Evolutionary conservation across 2,329 filamentous ascomycete species (phyloP).

Genomic region (Colletotrichum echinochloae): DNA sequence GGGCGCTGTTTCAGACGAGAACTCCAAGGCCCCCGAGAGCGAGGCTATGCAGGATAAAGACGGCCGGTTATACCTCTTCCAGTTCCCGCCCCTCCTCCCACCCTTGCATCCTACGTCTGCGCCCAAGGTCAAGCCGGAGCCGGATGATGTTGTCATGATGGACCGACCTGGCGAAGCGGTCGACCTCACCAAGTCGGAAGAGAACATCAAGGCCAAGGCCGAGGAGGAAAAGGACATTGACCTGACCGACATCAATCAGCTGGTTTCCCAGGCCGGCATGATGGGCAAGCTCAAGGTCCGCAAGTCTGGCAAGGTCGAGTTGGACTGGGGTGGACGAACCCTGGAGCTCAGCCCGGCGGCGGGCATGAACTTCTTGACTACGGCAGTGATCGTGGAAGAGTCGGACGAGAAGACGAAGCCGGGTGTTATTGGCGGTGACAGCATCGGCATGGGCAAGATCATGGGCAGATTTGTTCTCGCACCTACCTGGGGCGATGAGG

Average conservation of each 20-base stretch:
- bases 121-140: constrained; percentile 57
- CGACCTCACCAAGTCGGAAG: constrained; percentile 54
- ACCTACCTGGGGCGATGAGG: constrained; percentile 68
- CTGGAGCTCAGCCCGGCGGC: constrained; percentile 65
- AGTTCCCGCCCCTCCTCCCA: constrained; percentile 72
- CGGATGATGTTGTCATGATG: constrained; percentile 53
- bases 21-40: constrained; percentile 42
- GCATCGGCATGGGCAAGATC: constrained; percentile 72
- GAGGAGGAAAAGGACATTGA: constrained; percentile 47
- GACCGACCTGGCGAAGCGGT: constrained; percentile 51
- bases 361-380: constrained; percentile 67
- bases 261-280: constrained; percentile 65
- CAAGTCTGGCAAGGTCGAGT: constrained; percentile 71
- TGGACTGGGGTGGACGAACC: constrained; percentile 71
- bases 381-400: constrained; percentile 70
- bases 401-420: constrained; percentile 63
- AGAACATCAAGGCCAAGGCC: constrained; percentile 41
- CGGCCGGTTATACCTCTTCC: constrained; percentile 72
- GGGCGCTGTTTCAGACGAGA: constrained; percentile 49
- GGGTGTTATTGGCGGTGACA: constrained; percentile 60
- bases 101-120: constrained; percentile 57
- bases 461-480: constrained; percentile 72
- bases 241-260: constrained; percentile 51
- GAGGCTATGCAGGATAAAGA: constrained; percentile 47
- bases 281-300: constrained; percentile 71